phyloP scores from a whole-genome alignment of 2,329 filamentous ascomycete genomes.

The Beauveria rudraprayagi region DNA sequence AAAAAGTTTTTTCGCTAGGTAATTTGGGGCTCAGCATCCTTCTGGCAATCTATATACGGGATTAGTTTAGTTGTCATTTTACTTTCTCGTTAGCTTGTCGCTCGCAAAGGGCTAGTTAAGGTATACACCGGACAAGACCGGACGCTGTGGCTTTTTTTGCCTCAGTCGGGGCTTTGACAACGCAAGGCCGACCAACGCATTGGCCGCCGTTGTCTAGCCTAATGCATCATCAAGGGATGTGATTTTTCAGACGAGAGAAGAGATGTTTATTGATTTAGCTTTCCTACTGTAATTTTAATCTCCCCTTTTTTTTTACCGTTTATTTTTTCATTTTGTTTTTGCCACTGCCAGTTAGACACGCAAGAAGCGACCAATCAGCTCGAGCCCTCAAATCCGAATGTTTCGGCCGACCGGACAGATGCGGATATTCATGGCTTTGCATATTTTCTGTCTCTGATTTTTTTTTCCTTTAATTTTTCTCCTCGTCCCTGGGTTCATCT shows the following conservation, averaged over 20 bases:
- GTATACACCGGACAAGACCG: not conserved
- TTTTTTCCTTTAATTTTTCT: not conserved
- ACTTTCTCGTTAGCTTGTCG: too few species aligned
- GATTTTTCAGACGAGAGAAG: not conserved
- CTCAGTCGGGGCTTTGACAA: not conserved
- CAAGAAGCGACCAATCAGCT: not conserved
- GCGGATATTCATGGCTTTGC: conserved; percentile 8
- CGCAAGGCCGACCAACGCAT: not conserved
- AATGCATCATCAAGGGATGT: not conserved
- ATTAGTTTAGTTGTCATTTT: not conserved
- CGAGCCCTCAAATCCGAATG: not conserved
- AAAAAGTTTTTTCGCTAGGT: not conserved
- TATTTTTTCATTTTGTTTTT: not conserved
- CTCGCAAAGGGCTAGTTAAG: too few species aligned
- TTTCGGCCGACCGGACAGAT: conserved; percentile 6
- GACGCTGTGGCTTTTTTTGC: not conserved
- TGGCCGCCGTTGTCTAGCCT: not conserved
- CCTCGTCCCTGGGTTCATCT: not conserved
- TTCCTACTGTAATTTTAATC: not conserved
- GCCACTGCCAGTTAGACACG: not conserved
- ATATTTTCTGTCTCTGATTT: not conserved
- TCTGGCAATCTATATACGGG: not conserved
- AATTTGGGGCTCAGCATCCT: not conserved
- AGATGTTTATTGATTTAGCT: not conserved
- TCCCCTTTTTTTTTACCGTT: not conserved